Evolutionary conservation across 495 filamentous ascomycete genomes (phyloP).

Genomic region (Parathielavia hyrcaniae): DNA sequence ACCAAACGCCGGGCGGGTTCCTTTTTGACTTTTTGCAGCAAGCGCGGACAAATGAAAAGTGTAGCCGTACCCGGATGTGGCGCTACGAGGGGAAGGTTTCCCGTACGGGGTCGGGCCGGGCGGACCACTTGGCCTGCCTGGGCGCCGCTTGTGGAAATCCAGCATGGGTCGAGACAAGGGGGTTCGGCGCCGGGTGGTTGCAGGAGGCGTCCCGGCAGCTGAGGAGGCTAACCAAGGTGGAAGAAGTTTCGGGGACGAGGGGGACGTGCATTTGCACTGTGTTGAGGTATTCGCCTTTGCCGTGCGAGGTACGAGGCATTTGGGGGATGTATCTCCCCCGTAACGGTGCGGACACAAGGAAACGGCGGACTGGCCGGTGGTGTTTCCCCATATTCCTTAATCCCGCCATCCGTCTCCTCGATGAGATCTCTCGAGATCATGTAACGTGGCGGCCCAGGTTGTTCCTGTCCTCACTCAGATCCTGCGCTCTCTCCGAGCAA

Average conservation of each 20-base stretch:
- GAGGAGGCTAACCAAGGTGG: neutral
- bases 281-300: neutral
- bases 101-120: neutral
- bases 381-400: neutral
- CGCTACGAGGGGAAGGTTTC: neutral
- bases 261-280: conserved; percentile 10
- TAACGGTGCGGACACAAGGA: neutral
- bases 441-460: neutral
- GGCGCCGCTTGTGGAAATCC: neutral
- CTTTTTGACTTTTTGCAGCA: neutral
- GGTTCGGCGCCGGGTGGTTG: neutral
- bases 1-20: neutral
- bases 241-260: neutral
- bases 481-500: neutral
- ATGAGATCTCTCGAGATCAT: neutral
- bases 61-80: neutral
- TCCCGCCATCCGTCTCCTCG: neutral
- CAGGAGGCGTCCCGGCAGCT: conserved; percentile 4
- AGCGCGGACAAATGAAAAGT: neutral
- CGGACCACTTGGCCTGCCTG: neutral
- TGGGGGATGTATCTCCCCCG: neutral
- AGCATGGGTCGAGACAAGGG: neutral
- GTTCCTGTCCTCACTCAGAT: neutral
- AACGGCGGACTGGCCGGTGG: neutral
- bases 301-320: neutral